Conservation (phyloP, 2,329 filamentous ascomycete species). For the Trichophyton mentagrophytes region DNA sequence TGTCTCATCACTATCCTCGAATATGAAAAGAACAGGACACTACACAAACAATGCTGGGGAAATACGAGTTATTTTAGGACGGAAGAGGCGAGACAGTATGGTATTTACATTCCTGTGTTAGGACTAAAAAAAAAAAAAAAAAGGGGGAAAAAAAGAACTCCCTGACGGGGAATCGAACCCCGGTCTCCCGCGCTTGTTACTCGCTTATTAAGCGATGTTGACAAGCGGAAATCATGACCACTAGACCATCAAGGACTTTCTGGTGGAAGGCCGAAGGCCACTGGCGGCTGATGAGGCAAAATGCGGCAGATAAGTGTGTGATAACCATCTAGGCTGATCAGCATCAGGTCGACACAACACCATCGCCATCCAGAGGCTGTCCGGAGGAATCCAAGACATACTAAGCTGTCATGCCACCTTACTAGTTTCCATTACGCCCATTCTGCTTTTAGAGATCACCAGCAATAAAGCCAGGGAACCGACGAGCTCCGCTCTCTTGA, state of each 20-base stretch:
- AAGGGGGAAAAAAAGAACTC: conserved; percentile 1
- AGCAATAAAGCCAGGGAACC: too few relatives aligned
- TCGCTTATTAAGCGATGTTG: background rate
- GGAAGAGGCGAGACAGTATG: background rate
- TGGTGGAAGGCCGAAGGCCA: background rate
- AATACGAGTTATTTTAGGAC: too few relatives aligned
- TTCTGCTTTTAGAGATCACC: background rate
- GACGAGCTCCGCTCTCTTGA: background rate
- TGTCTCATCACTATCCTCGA: too few relatives aligned
- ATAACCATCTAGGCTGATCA: too few relatives aligned
- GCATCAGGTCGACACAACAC: too few relatives aligned
- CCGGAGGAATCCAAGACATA: background rate
- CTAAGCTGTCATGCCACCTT: background rate
- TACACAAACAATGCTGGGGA: too few relatives aligned
- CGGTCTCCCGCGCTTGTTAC: conserved; percentile 12
- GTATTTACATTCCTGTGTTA: too few relatives aligned
- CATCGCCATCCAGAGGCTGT: too few relatives aligned
- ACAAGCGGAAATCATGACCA: conserved; percentile 13
- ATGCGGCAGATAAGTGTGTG: background rate
- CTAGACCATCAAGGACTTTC: conserved; percentile 11
- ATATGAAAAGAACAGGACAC: too few relatives aligned
- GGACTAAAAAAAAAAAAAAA: background rate
- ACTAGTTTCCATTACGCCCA: background rate
- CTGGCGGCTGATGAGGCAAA: background rate
- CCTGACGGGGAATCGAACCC: conserved; percentile 14